phyloP scores from a whole-genome alignment of 2,329 filamentous ascomycete genomes.

The Microascus cirrosus region DNA sequence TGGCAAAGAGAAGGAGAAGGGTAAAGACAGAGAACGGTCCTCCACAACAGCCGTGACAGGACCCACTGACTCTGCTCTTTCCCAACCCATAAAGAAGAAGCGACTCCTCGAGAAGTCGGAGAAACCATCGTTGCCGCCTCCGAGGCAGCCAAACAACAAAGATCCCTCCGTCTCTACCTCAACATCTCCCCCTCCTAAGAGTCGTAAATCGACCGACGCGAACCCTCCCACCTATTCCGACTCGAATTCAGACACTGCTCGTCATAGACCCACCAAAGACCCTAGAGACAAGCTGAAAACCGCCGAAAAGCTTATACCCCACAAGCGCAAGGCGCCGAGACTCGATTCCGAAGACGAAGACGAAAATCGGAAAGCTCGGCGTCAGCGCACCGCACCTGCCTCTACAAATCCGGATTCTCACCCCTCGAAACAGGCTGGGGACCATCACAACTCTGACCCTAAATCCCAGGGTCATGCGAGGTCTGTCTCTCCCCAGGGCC shows the following conservation, averaged over 20 bases:
- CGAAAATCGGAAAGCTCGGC: constrained; percentile 40
- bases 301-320: constrained; percentile 29
- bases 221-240: constrained; percentile 21
- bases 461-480: constrained; percentile 12
- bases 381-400: constrained; percentile 26
- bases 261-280: constrained; percentile 30
- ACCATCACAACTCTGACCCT: not conserved
- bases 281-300: constrained; percentile 36
- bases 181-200: constrained; percentile 33
- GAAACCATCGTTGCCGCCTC: constrained; percentile 2
- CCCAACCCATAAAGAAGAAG: constrained; percentile 35
- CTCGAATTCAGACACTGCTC: constrained; percentile 45
- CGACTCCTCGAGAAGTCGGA: constrained; percentile 17
- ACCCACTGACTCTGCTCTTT: constrained; percentile 1
- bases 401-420: constrained; percentile 8
- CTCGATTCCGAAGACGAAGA: constrained; percentile 47
- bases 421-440: constrained; percentile 2
- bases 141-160: not conserved
- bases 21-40: constrained; percentile 19
- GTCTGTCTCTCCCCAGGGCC: constrained; percentile 49
- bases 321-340: constrained; percentile 43
- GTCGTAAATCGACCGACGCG: constrained; percentile 2
- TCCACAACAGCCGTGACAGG: constrained; percentile 20
- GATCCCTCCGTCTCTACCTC: constrained; percentile 23
- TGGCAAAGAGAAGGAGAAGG: constrained; percentile 10